phyloP scores from a whole-genome alignment of 768 basidiomycete genomes.

The Dioszegia crocea region DNA sequence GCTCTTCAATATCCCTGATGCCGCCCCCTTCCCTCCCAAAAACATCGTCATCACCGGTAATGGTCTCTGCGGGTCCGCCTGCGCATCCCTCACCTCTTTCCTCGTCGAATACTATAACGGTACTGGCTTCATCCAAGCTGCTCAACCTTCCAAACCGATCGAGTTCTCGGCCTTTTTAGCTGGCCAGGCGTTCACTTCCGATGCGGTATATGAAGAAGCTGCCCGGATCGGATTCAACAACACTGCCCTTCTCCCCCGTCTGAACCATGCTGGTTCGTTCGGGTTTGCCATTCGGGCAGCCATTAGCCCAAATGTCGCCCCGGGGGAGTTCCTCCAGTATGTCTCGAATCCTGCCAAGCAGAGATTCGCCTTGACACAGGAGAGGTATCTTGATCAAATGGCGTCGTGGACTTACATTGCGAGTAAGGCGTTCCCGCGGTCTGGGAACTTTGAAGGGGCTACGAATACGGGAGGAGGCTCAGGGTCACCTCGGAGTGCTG shows the following conservation, averaged over 20 bases:
- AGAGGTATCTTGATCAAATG: conserved; percentile 9
- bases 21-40: conserved; percentile 17
- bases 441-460: background rate
- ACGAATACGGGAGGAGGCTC: too few species aligned
- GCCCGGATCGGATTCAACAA: conserved; percentile 2
- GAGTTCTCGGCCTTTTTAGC: conserved; percentile 20
- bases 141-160: conserved; percentile 18
- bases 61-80: conserved; percentile 26
- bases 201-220: conserved; percentile 13
- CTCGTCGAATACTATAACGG: conserved; percentile 26
- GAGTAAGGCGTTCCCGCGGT: conserved; percentile 11
- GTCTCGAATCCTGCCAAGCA: conserved; percentile 12
- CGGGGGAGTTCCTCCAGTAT: conserved; percentile 25
- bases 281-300: conserved; percentile 19
- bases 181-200: conserved; percentile 13
- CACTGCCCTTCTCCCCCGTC: conserved; percentile 7
- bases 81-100: conserved; percentile 23
- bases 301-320: conserved; percentile 14
- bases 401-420: conserved; percentile 15
- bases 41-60: conserved; percentile 27
- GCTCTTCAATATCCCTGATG: conserved; percentile 12
- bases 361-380: conserved; percentile 9
- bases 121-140: conserved; percentile 20
- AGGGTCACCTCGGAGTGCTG: too few species aligned
- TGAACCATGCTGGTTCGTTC: conserved; percentile 6